A percentile compares a stretch with the other conserved stretches of the same genome.
phyloP scores from a whole-genome alignment of 768 basidiomycete genomes.

The Lentinula lateritia region DNA sequence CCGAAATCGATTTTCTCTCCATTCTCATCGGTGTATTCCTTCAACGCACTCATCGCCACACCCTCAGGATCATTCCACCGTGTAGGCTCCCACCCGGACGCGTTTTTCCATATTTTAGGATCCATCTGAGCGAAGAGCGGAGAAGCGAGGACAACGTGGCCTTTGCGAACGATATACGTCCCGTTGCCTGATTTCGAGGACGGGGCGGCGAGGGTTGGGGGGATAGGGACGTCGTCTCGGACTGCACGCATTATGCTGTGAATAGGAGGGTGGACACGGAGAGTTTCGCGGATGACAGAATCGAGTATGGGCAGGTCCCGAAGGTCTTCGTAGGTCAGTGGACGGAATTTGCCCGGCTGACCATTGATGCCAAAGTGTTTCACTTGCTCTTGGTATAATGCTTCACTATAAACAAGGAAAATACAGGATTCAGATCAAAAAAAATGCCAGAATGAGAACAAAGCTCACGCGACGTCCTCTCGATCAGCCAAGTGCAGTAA shows the following conservation, averaged over 20 bases:
- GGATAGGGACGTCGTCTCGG: slow-evolving; percentile 60
- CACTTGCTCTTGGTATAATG: slow-evolving; percentile 72
- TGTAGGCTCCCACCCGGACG: slow-evolving; percentile 49
- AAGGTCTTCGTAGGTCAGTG: slow-evolving; percentile 61
- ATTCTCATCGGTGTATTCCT: slow-evolving; percentile 64
- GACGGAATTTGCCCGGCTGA: slow-evolving; percentile 42
- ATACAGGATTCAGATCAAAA: not conserved
- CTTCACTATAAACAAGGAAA: slow-evolving; percentile 52
- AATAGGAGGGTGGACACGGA: slow-evolving; percentile 54
- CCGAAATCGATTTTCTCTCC: slow-evolving; percentile 96
- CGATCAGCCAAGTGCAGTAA: slow-evolving; percentile 82
- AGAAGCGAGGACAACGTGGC: slow-evolving; percentile 63
- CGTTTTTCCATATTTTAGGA: slow-evolving; percentile 52
- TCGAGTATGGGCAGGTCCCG: slow-evolving; percentile 69
- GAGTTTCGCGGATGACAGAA: slow-evolving; percentile 52
- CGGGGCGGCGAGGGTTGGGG: slow-evolving; percentile 57
- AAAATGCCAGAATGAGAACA: not conserved
- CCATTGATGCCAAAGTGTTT: slow-evolving; percentile 55
- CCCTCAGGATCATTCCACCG: slow-evolving; percentile 71
- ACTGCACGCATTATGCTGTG: slow-evolving; percentile 39
- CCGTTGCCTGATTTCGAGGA: slow-evolving; percentile 31
- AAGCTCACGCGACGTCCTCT: slow-evolving; percentile 65
- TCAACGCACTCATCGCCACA: slow-evolving; percentile 72
- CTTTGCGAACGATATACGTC: slow-evolving; percentile 63
- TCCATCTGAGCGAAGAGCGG: slow-evolving; percentile 68